Evolutionary conservation across 176 grass and related monocot species (phyloP), one percentile per base, ranked within the genome.

Genomic region (Metroxylon sagu): DNA sequence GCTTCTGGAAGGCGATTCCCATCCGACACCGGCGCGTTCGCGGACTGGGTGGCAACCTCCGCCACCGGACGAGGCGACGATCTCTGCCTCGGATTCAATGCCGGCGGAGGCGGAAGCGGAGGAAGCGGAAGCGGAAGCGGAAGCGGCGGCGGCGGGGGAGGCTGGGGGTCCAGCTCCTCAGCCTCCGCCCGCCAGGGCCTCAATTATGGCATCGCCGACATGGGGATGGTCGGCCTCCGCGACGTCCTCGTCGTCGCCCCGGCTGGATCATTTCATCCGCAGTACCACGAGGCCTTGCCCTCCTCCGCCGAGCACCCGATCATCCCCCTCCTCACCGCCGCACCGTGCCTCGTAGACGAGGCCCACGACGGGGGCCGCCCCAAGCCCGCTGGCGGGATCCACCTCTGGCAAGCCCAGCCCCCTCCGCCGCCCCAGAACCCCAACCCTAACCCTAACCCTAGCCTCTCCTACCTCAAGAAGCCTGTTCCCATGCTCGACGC

Each of bases 81-180:
- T 30, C 84, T 98, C 29, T 98, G 85, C 43, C 81, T 98, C 35
- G 84, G 93, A 18, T 98, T 98, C 84, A 98, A 92, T 88, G 93
- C 76, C 27, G 74, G 70, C 0, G 76, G 71, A 5, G 72, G 76
- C 0, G 86, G 76, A 59, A 74, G 80, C 55, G 60, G 80, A 60
- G 76, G 76, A 0, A 78, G 2, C 23, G 80, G 52, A 8, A 72
- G 63, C 0, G 65, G 74, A 5, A 76, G 75, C 4, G 65, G 27
- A 15, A 51, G 65, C 8, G 51, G 51, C 10, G 16, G n/a, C 7
- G 27, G 65, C 85, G 84, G 89, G 78, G 75, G 0, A 10, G 67
- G 1, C 19, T 35, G 16, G 57, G 74, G 0, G 61, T 43, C 35
- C 8, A 43, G 35, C 35, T 43, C 35, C 2, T 12, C 35, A 7